Conservation (phyloP, 2,329 filamentous ascomycete genomes). For the Neobulgaria alba region DNA sequence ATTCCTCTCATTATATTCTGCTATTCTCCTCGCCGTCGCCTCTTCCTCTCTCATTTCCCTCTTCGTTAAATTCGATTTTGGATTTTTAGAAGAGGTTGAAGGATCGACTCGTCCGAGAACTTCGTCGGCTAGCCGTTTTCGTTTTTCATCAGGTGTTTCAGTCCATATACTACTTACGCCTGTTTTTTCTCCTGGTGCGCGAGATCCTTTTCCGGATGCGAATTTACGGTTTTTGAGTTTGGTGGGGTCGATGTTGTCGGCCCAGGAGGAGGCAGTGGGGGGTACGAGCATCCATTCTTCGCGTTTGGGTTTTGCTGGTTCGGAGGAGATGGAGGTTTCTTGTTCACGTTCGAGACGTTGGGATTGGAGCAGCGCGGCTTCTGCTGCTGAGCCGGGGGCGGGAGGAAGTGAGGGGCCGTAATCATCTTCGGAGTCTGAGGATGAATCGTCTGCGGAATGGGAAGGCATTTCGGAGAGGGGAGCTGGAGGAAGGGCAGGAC, state of each 20-base stretch:
- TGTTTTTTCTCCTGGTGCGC: conserved; percentile 30
- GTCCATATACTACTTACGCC: conserved; percentile 58
- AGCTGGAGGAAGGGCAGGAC: conserved; percentile 37
- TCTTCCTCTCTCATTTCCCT: conserved; percentile 16
- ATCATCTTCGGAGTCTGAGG: conserved; percentile 36
- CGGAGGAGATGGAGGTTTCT: conserved; percentile 20
- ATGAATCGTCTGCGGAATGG: conserved; percentile 18
- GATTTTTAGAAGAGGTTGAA: conserved; percentile 8
- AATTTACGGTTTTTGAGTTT: conserved; percentile 78
- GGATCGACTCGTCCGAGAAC: conserved; percentile 59
- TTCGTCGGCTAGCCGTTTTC: conserved; percentile 69
- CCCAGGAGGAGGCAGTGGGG: conserved; percentile 44
- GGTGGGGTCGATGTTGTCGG: conserved; percentile 67
- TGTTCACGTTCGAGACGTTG: conserved; percentile 24
- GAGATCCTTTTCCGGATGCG: conserved; percentile 56
- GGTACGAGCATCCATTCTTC: conserved; percentile 82
- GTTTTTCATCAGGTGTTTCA: conserved; percentile 83
- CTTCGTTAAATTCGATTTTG: conserved; percentile 10
- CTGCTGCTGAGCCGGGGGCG: conserved; percentile 28
- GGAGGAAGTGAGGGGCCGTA: conserved; percentile 53
- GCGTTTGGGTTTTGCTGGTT: conserved; percentile 47
- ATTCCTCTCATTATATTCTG: conserved; percentile 48
- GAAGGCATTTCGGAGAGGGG: conserved; percentile 32
- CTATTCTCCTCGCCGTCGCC: conserved; percentile 41
- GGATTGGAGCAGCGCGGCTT: conserved; percentile 4